These are phyloP conservation scores for Tulasnella sp. DNA, from an alignment of 768 basidiomycete genomes.

Conservation along the genomic window DNA sequence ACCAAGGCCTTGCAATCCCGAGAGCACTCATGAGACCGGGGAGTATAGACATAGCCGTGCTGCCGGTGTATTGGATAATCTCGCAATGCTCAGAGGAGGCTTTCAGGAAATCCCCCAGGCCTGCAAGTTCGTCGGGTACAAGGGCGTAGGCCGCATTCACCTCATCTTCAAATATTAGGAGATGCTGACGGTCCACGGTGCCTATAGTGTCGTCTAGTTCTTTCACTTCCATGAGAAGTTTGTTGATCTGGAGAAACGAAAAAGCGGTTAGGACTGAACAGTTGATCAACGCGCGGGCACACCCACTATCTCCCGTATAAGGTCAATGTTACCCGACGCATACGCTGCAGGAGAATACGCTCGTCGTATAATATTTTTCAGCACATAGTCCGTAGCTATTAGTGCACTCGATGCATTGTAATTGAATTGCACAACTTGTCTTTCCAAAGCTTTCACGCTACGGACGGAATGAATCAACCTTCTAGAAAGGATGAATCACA, in stretches of 20 bases:
- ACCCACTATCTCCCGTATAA: no score
- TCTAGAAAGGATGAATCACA: not conserved
- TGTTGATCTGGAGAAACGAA: no score
- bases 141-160: not conserved
- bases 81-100: not conserved
- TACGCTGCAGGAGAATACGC: no score
- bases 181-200: not conserved
- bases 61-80: not conserved
- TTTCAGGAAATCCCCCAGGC: not conserved
- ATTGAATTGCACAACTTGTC: no score
- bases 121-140: not conserved
- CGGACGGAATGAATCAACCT: not conserved
- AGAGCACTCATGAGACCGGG: not conserved
- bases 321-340: no score
- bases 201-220: not conserved
- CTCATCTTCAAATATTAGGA: not conserved
- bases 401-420: no score
- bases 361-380: no score
- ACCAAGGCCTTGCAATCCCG: not conserved
- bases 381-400: no score
- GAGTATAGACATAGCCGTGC: not conserved
- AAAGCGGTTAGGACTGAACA: no score
- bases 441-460: not conserved
- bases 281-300: no score
- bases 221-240: not conserved